These are phyloP conservation scores for Akanthomyces dipterigenus DNA, from an alignment of 2,329 filamentous ascomycete species.

Conservation along the genomic window DNA sequence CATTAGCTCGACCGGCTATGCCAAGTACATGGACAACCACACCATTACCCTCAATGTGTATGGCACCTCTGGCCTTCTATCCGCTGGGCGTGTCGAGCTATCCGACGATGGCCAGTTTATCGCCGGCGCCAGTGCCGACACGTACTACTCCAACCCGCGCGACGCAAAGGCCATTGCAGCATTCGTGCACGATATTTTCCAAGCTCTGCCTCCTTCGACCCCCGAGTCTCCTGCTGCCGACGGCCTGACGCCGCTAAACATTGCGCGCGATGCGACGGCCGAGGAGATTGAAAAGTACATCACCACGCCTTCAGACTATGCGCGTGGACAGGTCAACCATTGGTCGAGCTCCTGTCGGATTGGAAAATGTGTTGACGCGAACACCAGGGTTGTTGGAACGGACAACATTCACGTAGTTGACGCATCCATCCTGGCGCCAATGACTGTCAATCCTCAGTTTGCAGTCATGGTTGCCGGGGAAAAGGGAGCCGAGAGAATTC, in stretches of 20 bases:
- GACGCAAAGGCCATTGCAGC: constrained; percentile 42
- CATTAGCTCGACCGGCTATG: constrained; percentile 40
- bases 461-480: constrained; percentile 48
- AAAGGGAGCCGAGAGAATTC: constrained; percentile 42
- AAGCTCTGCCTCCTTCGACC: constrained; percentile 26
- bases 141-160: constrained; percentile 41
- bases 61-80: constrained; percentile 47
- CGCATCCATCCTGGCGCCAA: constrained; percentile 39
- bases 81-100: constrained; percentile 39
- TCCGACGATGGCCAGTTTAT: constrained; percentile 33
- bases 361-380: constrained; percentile 40
- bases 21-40: constrained; percentile 31
- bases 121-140: constrained; percentile 32
- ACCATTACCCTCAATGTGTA: constrained; percentile 52
- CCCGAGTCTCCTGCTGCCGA: constrained; percentile 22
- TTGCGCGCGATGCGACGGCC: constrained; percentile 37
- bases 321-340: constrained; percentile 44
- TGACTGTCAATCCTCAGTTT: constrained; percentile 49
- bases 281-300: constrained; percentile 44
- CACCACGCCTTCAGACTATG: constrained; percentile 40
- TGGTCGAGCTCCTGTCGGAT: constrained; percentile 47
- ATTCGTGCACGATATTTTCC: constrained; percentile 46
- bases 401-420: constrained; percentile 46
- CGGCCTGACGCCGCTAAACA: constrained; percentile 41
- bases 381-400: constrained; percentile 41